phyloP scores from a whole-genome alignment of 495 filamentous ascomycete species.

The Penicillium maclennaniae region DNA sequence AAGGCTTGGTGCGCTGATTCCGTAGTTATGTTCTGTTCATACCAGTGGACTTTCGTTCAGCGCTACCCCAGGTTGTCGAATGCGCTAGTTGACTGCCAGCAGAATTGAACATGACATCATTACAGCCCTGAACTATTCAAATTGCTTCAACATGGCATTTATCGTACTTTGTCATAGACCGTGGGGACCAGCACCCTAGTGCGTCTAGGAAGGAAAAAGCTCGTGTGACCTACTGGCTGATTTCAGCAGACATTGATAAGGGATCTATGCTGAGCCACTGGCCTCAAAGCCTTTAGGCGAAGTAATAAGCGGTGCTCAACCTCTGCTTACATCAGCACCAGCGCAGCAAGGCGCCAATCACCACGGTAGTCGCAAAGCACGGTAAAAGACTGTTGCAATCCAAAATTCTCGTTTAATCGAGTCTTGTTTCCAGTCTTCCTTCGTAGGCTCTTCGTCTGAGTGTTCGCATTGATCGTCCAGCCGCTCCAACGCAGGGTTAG shows the following conservation, averaged over 20 bases:
- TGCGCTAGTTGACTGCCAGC: neutral
- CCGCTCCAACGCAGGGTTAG: neutral
- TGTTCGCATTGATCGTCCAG: neutral
- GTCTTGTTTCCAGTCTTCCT: neutral
- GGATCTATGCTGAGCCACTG: too few species aligned
- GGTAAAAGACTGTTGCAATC: neutral
- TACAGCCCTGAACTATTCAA: neutral
- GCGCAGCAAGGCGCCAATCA: too few species aligned
- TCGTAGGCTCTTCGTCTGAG: neutral
- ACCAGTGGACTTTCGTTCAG: neutral
- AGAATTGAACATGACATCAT: neutral
- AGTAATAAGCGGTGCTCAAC: too few species aligned
- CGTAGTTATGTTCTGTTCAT: neutral
- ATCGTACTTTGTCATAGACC: neutral
- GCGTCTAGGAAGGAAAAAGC: neutral
- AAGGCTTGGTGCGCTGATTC: neutral
- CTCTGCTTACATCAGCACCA: too few species aligned
- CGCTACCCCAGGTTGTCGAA: neutral
- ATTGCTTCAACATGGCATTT: neutral
- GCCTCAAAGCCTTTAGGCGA: too few species aligned
- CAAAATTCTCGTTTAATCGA: neutral
- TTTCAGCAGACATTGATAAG: too few species aligned
- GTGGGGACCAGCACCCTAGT: neutral
- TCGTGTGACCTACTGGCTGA: too few species aligned
- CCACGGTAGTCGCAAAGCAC: neutral